Base-by-base conservation (phyloP, 2,329 filamentous ascomycete genomes). In the Aspergillus latus region DNA sequence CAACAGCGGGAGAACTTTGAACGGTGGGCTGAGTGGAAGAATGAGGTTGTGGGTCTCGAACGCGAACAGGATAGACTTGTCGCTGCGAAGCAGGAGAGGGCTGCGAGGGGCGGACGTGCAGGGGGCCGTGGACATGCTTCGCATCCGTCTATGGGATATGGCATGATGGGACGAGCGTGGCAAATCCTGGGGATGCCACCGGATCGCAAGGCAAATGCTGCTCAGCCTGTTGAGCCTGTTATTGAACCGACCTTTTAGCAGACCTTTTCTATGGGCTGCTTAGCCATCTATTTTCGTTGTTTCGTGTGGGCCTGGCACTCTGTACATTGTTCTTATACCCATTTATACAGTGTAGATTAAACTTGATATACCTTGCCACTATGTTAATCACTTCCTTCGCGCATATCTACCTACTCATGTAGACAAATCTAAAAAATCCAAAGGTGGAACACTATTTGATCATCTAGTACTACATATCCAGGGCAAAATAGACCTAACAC, bases 1-100 rank as follows among this genome's bases (percentile, higher is more conserved):
- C 71, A 72, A 39, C 76, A 77, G 51, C 74, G 76, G 34, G 76
- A 78, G 58, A 70, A 77, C 46, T 76, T 76, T 59, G 75, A 78
- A 59, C 74, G 74, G 54, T 78, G 77, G 75, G 67, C 72, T 13
- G 73, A 76, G 63, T 76, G 74, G 75, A 71, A 71, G 52, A 68
- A 75, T 28, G 74, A 76, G 21, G 71, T 77, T 49, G 73, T 72
- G 21, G 58, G 65, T 52, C 65, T 72, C 29, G 68, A 73, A 58
- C 68, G 70, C 46, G 69, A 72, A 53, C 72, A 74, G 42, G 71
- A 74, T 37, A 64, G 71, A 5, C 56, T 74, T 36, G 67, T 62
- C n/a, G 62, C 64, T 5, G 67, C 71, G 3, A 74, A 73, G 42
- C 67, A 64, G 29, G 69, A 71, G 40, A 66, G 70, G 7, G 56